Percentiles rank a stretch among this genome's conserved stretches.
Evolutionary conservation across 2,329 filamentous ascomycete species (phyloP).

Genomic region (Aspergillus tanneri): DNA sequence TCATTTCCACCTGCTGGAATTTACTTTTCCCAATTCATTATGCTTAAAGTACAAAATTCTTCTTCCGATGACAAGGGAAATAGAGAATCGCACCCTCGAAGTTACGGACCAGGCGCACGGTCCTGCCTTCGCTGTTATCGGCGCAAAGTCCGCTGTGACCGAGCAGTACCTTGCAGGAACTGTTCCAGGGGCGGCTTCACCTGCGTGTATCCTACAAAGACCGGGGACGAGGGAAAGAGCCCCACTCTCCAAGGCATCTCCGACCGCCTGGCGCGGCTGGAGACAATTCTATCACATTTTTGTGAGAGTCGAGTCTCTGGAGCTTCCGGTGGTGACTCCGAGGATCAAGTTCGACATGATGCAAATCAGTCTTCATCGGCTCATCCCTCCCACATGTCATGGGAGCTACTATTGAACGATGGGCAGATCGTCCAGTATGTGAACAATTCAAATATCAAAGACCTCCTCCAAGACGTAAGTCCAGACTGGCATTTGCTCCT

Average conservation of each 20-base stretch:
- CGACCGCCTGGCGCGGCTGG: not conserved
- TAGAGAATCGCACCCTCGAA: no score
- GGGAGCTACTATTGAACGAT: not conserved
- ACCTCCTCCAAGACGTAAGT: not conserved
- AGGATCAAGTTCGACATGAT: not conserved
- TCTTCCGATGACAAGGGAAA: no score
- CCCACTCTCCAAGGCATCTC: not conserved
- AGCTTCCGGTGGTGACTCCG: not conserved
- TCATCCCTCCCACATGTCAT: not conserved
- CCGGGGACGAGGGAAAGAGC: not conserved
- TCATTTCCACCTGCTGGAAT: not conserved
- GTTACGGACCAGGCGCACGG: not conserved
- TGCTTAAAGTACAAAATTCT: not conserved
- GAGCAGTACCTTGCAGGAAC: not conserved
- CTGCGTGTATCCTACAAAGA: not conserved
- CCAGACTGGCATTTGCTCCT: not conserved
- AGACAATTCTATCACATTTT: not conserved
- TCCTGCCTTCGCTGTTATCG: conserved; percentile 1
- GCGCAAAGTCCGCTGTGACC: conserved; percentile 3
- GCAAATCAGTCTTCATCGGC: not conserved
- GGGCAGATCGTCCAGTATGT: not conserved
- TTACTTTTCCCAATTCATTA: not conserved
- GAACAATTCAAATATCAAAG: conserved; percentile 1
- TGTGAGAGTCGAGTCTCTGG: not conserved
- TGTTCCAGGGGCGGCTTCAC: not conserved